phyloP scores from a whole-genome alignment of 1,284 basidiomycete species.

The Trichosporon sp. region DNA sequence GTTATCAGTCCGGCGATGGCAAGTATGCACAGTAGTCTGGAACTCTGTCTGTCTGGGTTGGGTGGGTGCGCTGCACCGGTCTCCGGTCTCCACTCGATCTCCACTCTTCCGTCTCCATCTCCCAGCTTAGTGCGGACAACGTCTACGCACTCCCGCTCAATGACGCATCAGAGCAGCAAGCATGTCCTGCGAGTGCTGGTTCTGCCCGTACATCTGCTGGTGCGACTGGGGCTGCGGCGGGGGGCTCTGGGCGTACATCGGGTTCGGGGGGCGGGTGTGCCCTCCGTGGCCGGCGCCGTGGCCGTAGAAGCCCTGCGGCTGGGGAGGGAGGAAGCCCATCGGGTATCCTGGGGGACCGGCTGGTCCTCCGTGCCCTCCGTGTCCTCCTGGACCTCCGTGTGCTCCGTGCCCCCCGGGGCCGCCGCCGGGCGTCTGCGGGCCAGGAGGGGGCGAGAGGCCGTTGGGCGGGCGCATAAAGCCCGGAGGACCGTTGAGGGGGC shows the following conservation, averaged over 20 bases:
- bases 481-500: background rate
- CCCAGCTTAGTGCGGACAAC: background rate
- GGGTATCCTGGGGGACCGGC: constrained; percentile 9
- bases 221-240: constrained; percentile 1
- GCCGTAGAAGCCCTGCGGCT: constrained; percentile 11
- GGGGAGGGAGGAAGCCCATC: constrained; percentile 20
- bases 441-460: background rate
- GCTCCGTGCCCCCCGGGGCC: background rate
- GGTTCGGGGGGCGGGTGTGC: too few species aligned
- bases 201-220: constrained; percentile 8
- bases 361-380: constrained; percentile 3
- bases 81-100: background rate
- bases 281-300: too few species aligned
- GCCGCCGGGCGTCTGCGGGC: background rate
- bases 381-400: constrained; percentile 2
- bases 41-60: too few species aligned
- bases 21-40: background rate
- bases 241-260: background rate
- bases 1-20: background rate
- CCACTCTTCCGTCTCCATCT: background rate
- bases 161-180: constrained; percentile 27
- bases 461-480: constrained; percentile 13
- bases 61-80: background rate
- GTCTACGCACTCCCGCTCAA: constrained; percentile 19
- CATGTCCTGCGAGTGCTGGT: constrained; percentile 31